These are phyloP conservation scores for Trichosporon faecale DNA, from an alignment of 1,284 basidiomycete genomes.

Conservation along the genomic window DNA sequence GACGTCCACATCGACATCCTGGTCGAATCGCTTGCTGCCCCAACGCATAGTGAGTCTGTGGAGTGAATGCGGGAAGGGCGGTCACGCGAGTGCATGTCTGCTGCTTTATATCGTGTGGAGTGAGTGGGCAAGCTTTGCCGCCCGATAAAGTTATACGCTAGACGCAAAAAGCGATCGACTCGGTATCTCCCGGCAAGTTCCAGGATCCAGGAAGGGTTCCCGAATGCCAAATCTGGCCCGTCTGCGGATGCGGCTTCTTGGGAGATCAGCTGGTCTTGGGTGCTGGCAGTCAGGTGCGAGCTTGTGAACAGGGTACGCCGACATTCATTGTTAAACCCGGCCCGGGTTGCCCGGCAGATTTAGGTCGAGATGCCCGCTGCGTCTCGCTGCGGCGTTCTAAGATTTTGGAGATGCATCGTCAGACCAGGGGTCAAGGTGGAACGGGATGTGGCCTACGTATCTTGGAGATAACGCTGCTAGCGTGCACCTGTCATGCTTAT, in stretches of 20 bases:
- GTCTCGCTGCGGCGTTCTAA: background rate
- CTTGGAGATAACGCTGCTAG: background rate
- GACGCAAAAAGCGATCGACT: background rate
- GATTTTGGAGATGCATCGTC: background rate
- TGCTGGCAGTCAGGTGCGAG: background rate
- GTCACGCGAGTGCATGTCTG: background rate
- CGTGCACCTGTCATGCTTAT: background rate
- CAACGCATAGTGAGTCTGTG: background rate
- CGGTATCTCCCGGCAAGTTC: slow-evolving; percentile 5
- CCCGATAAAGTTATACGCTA: background rate
- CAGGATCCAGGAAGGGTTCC: background rate
- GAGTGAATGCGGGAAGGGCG: background rate
- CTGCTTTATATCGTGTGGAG: background rate
- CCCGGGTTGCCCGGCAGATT: background rate
- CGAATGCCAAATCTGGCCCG: background rate
- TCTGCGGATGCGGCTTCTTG: background rate
- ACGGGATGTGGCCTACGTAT: background rate
- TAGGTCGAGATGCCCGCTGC: background rate
- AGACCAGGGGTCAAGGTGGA: background rate
- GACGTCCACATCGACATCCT: background rate
- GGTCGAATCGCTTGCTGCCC: background rate
- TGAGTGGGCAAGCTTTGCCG: background rate
- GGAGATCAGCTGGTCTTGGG: background rate
- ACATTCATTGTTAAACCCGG: background rate
- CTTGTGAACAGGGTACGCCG: background rate